Base-by-base conservation (phyloP, 164 flowering plant genomes). In the Buxus sempervirens region DNA sequence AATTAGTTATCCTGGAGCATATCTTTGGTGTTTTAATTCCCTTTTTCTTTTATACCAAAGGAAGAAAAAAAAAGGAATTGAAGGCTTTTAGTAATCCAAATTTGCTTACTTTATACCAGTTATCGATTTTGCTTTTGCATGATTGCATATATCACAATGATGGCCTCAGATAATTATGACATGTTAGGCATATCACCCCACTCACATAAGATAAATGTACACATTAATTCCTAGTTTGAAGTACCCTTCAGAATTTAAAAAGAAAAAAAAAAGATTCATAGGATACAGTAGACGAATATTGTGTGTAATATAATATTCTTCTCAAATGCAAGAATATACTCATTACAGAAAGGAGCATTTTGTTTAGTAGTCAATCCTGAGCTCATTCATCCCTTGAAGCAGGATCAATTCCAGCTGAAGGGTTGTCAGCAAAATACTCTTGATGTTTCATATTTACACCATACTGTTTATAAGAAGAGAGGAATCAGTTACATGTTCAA, bases 361-460 rank as follows among this genome's bases (percentile, higher is more conserved):
- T 51, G 48, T 24, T 26, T 32, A 58, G 15, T 9, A 4, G 63
- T 67, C 60, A 62, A 58, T 26, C 27, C 19, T 25, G 58, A 23
- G 12, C 65, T 84, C 83, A 85, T 67, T 88, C 93, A 60, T 90
- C 91, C 71, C 83, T 82, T 45, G 88, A 62, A 65, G 85, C 77
- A 73, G 88, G 75, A 51, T 86, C 91, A 62, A 79, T 62, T 36
- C 97, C 93, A 58, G 94, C 76, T 25, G 93, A 83, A 57, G 93
- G 96, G 82, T 83, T 90, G 72, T 91, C 97, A 38, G 97, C 96
- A 75, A 86, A 93, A 76, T 88, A 93, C 70, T 93, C 98, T 63
- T 83, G 97, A 76, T 84, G 96, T 73, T 88, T 91, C 79, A 88
- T 78, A 75, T 93, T 89, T 70, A 89, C 91, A 32, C 97, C 97